Evolutionary conservation across 352 stramenopile genomes (phyloP).

Genomic region (Phytophthora tentaculata): DNA sequence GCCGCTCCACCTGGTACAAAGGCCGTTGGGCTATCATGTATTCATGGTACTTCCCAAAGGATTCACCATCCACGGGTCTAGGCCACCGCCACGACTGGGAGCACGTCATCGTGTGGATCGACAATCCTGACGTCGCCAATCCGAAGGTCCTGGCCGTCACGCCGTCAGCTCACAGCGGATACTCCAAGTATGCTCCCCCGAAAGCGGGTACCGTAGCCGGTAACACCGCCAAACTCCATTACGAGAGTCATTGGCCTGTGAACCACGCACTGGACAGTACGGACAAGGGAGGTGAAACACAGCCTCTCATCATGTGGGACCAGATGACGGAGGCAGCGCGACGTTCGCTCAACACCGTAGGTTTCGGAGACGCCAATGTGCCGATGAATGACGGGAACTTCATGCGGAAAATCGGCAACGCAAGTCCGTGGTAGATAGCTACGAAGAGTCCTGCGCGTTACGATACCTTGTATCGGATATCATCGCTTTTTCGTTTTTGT

Average conservation of each 20-base stretch:
- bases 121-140: neutral
- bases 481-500: no score
- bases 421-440: neutral
- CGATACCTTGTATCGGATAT: no score
- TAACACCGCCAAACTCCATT: slow-evolving; percentile 11
- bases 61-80: slow-evolving; percentile 3
- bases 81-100: slow-evolving; percentile 20
- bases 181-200: slow-evolving; percentile 7
- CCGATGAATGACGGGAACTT: slow-evolving; percentile 17
- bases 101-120: slow-evolving; percentile 16
- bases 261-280: slow-evolving; percentile 10
- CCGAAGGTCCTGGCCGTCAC: slow-evolving; percentile 8
- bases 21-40: slow-evolving; percentile 17
- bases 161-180: slow-evolving; percentile 4
- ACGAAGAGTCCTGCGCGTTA: no score
- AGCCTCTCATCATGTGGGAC: slow-evolving; percentile 19
- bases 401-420: slow-evolving; percentile 5
- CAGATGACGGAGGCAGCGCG: slow-evolving; percentile 7
- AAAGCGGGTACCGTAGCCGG: neutral
- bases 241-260: slow-evolving; percentile 4
- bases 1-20: slow-evolving; percentile 5
- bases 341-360: neutral
- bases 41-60: slow-evolving; percentile 20
- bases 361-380: slow-evolving; percentile 8
- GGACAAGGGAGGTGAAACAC: neutral